These are phyloP conservation scores for Apiospora phragmitis DNA, from an alignment of 2,329 filamentous ascomycete species.

Conservation along the genomic window DNA sequence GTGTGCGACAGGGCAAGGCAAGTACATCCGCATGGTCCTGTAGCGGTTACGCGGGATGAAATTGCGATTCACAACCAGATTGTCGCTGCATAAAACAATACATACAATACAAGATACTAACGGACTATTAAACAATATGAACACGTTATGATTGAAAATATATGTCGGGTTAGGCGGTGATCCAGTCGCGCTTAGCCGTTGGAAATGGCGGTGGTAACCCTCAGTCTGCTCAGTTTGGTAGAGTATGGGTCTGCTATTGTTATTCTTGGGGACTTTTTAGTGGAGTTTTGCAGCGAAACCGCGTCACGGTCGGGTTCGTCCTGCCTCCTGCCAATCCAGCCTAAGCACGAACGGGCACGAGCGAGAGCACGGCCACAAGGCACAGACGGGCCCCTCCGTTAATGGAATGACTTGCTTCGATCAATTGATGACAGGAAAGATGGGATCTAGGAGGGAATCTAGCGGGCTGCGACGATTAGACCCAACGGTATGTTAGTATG, in stretches of 20 bases:
- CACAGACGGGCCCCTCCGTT: neutral
- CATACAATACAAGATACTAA: neutral
- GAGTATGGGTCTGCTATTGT: neutral
- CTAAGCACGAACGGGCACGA: neutral
- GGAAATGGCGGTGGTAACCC: neutral
- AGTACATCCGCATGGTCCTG: neutral
- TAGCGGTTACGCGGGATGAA: neutral
- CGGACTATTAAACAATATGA: neutral
- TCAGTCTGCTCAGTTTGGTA: neutral
- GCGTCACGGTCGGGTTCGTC: neutral
- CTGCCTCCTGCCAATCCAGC: neutral
- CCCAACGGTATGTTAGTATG: neutral
- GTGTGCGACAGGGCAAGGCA: conserved; percentile 3
- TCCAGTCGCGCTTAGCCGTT: neutral
- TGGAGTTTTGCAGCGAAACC: neutral
- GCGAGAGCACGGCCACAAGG: neutral
- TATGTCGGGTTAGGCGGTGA: neutral
- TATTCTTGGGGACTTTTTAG: neutral
- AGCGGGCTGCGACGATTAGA: neutral
- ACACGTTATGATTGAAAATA: neutral
- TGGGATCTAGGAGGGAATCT: neutral
- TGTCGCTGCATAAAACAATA: neutral
- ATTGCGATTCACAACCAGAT: neutral
- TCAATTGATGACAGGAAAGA: neutral
- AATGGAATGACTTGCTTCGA: conserved; percentile 3